A percentile compares a stretch with the other conserved stretches of the same genome.
Conservation (phyloP, 768 basidiomycete species). For the Wakefieldia striispora region DNA sequence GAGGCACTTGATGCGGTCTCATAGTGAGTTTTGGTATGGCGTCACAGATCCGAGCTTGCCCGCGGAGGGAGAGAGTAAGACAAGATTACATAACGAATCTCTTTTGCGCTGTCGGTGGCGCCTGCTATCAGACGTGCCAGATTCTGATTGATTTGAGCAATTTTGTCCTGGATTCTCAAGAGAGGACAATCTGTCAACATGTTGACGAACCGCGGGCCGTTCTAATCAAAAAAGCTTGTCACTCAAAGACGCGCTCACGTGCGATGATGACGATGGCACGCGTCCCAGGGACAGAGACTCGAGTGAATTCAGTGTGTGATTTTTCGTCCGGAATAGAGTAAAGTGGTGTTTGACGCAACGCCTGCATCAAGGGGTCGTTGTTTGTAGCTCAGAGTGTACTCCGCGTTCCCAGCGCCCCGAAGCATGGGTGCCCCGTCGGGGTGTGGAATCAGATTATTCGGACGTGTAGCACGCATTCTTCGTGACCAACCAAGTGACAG, state of each 20-base stretch:
- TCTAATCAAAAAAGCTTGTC: slow-evolving; percentile 23
- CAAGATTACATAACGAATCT: slow-evolving; percentile 18
- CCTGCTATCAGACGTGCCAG: slow-evolving; percentile 5
- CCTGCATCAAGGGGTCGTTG: not conserved
- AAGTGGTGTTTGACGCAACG: not conserved
- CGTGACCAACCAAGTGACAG: not conserved
- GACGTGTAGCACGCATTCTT: slow-evolving; percentile 3
- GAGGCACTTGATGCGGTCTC: slow-evolving; percentile 32
- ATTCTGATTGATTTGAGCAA: not conserved
- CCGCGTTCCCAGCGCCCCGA: slow-evolving; percentile 17
- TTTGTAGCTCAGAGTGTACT: slow-evolving; percentile 19
- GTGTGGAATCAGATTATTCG: not conserved
- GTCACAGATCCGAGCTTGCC: slow-evolving; percentile 10
- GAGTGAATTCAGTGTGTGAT: slow-evolving; percentile 8
- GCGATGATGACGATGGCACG: slow-evolving; percentile 2
- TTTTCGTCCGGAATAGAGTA: not conserved
- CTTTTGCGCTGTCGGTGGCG: slow-evolving; percentile 13
- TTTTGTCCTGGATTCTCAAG: not conserved
- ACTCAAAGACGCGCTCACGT: slow-evolving; percentile 12
- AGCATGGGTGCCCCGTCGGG: not conserved
- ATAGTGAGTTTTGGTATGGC: slow-evolving; percentile 12
- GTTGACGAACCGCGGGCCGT: slow-evolving; percentile 2
- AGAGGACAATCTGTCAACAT: slow-evolving; percentile 1
- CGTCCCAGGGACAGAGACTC: slow-evolving; percentile 7
- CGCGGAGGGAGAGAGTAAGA: slow-evolving; percentile 14